These are phyloP conservation scores for Colletotrichum simmondsii DNA, from an alignment of 2,329 filamentous ascomycete genomes.

Conservation along the genomic window DNA sequence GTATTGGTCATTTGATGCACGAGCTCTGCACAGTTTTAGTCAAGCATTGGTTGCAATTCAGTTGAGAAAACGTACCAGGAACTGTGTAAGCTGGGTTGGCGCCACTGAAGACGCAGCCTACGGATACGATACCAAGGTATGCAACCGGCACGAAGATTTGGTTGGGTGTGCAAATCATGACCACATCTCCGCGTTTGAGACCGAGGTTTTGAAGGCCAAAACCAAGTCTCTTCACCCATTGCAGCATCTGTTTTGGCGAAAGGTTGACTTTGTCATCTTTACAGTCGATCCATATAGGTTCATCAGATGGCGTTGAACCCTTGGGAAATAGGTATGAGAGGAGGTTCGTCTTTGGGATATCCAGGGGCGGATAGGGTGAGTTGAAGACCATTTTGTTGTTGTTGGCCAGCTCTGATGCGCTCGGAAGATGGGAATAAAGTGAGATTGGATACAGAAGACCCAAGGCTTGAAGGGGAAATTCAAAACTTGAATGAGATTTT, in stretches of 20 bases:
- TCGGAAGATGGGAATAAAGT: not conserved
- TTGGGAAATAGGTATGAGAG: conserved; percentile 49
- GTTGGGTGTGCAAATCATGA: conserved; percentile 65
- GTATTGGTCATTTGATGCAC: conserved; percentile 63
- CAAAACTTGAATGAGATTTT: not conserved
- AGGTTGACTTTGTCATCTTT: conserved; percentile 54
- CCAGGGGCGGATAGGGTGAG: conserved; percentile 53
- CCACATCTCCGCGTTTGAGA: conserved; percentile 59
- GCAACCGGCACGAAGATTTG: conserved; percentile 65
- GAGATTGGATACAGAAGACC: not conserved
- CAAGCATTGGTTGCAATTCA: not conserved
- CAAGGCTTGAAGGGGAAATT: not conserved
- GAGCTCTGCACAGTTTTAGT: conserved; percentile 52
- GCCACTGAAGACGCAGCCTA: conserved; percentile 64
- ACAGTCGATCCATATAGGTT: conserved; percentile 65
- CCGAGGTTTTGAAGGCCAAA: conserved; percentile 58
- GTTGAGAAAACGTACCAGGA: conserved; percentile 47
- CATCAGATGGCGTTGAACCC: conserved; percentile 46
- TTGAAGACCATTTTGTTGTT: conserved; percentile 50
- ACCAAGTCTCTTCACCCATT: conserved; percentile 63
- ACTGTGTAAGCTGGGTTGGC: conserved; percentile 64
- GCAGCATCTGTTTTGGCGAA: conserved; percentile 57
- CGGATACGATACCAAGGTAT: conserved; percentile 64
- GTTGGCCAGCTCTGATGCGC: not conserved
- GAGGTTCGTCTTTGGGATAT: conserved; percentile 58